phyloP scores from a whole-genome alignment of 495 filamentous ascomycete genomes.

The Penicillium lagena region DNA sequence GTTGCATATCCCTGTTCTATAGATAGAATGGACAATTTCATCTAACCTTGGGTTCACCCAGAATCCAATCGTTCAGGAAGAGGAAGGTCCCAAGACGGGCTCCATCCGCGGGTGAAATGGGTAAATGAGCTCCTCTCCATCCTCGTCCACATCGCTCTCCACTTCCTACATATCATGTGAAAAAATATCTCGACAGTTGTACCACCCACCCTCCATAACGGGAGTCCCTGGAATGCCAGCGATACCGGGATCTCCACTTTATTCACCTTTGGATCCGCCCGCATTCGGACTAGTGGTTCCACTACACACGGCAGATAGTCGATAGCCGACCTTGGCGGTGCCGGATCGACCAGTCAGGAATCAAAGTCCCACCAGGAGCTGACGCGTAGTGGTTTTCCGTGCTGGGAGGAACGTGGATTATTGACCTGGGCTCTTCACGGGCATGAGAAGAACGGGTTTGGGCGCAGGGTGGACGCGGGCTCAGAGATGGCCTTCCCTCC shows the following conservation, averaged over 20 bases:
- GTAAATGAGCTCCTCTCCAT: neutral
- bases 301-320: constrained; percentile 39
- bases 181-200: too few species aligned
- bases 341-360: constrained; percentile 29
- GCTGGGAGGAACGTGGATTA: neutral
- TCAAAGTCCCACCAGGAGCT: constrained; percentile 20
- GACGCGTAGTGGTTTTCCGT: constrained; percentile 36
- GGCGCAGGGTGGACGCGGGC: too few species aligned
- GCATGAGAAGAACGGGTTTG: too few species aligned
- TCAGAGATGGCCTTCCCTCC: too few species aligned
- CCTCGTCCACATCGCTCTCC: neutral
- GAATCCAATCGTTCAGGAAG: too few species aligned
- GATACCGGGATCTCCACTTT: neutral
- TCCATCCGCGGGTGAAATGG: constrained; percentile 5
- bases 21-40: neutral
- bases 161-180: neutral
- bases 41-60: too few species aligned
- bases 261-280: constrained; percentile 17
- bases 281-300: constrained; percentile 4
- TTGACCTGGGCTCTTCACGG: neutral
- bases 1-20: neutral
- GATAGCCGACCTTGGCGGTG: constrained; percentile 40
- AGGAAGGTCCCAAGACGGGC: neutral
- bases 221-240: too few species aligned
- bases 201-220: too few species aligned